Base-by-base conservation (phyloP, 2,329 filamentous ascomycete species). In the Trichoderma sp. region DNA sequence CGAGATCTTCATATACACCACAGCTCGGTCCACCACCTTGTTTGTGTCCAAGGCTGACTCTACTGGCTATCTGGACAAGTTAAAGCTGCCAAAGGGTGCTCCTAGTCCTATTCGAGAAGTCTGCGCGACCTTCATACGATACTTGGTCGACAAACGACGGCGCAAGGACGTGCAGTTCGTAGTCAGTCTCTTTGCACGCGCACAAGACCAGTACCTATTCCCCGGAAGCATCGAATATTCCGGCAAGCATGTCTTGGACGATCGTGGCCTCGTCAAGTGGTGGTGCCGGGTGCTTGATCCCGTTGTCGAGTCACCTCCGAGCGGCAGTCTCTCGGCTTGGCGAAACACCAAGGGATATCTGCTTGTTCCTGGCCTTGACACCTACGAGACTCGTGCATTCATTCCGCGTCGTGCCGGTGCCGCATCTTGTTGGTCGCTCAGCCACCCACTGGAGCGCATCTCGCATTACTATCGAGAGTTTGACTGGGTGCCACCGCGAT, bases 1-100 rank as follows among this genome's bases (percentile, higher is more conserved):
- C 70, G 95, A 99, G 77, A 84, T 97, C 61, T 85, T 95, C 73
- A 86, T 99, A 69, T 99, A 96, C 79, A 91, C 89, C 0, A 97
- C 94, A 0, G 86, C 87, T 54, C 86, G 87, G 73, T 86, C 93
- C 27, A 97, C 91, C 1, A 97, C 92, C 4, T 86, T 98, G 64
- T 99, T 99, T 77, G 90, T 99, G 27, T 94, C 94, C 70, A 99
- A 99, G 79, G 95, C 95, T 58, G 95, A 99, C 80, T 97, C 95
- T 10, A 97, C 94, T 0, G 95, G 96, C 27, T 96, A 93, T 76
- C 81, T 97, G 10, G 83, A 89, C 71, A 83, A 90, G 2, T 81
- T 94, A 39, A 81, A 86, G 19, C 81, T 92, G 0, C 86, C 89
- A 17, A 86, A 82, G 72, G 84, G 86, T n/a, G 82, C 84, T 0